These are phyloP conservation scores for Bryoerythrophyllum caledonicum DNA, from an alignment of 225 moss, liverwort and hornwort species.

Conservation along the genomic window DNA sequence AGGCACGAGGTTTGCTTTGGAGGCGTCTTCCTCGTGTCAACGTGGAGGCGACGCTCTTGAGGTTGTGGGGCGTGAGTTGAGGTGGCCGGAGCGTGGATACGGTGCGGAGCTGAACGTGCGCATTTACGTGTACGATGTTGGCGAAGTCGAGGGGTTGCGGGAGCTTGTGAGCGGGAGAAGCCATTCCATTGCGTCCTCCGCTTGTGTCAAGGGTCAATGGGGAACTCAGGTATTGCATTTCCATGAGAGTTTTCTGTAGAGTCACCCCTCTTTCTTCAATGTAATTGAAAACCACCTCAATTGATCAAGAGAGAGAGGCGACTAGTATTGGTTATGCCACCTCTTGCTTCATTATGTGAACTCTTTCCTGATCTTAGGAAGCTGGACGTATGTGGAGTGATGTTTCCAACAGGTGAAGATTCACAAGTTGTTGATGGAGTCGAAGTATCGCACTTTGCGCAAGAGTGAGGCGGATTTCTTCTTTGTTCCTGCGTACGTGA, in stretches of 20 bases:
- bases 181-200: constrained; percentile 42
- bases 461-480: constrained; percentile 64
- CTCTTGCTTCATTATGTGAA: no score
- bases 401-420: constrained; percentile 49
- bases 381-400: background rate
- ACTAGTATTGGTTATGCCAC: no score
- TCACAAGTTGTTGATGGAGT: constrained; percentile 58
- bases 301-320: no score
- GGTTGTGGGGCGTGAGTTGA: constrained; percentile 28
- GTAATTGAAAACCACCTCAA: no score
- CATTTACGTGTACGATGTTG: constrained; percentile 59
- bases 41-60: constrained; percentile 9
- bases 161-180: constrained; percentile 62
- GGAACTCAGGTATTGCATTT: constrained; percentile 57
- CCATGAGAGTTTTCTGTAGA: no score
- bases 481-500: constrained; percentile 75
- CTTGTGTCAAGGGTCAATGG: constrained; percentile 68
- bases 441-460: constrained; percentile 54
- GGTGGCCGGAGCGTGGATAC: constrained; percentile 57
- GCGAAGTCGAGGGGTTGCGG: constrained; percentile 53
- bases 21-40: constrained; percentile 19
- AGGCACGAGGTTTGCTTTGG: constrained; percentile 42
- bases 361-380: background rate
- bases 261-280: no score
- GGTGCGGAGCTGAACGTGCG: constrained; percentile 42